Evolutionary conservation across 371 early-diverging fungal genomes (phyloP), one percentile per base, ranked within the genome.

Genomic region (Syncephalastrum racemosum): DNA sequence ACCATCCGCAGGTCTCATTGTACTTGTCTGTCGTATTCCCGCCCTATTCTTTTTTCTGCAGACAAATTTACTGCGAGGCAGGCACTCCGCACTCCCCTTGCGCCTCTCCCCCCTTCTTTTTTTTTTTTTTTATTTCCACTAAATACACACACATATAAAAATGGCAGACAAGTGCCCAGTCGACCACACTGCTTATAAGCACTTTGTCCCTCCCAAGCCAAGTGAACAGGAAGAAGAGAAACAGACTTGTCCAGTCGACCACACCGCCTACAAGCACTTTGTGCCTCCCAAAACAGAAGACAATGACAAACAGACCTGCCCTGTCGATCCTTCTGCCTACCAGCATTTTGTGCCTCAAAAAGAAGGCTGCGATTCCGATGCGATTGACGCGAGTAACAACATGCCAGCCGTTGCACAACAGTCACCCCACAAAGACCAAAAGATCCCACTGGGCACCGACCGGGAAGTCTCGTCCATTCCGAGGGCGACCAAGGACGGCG

Each of bases 391-490:
- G 0, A 76, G 76, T 23, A 91, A 91, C 65, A 81, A 87, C 54
- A 91, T 94, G 90, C 92, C 92, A 1, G 58, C 72, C 23, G 51
- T 71, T n/a, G 85, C 88, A 1, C 76, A 84, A 56, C 88, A 91
- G 64, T 48, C 52, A 48, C 81, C 83, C 12, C 66, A 78, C 15
- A 65, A 75, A 0, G 86, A 75, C 19, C 92, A 92, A 68, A 66
- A 59, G 46, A 55, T 44, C 12, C 66, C 63, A 1, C 73, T 94
- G 49, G 64, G 81, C 15, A 75, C 71, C 3, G 82, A 86, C 1
- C 81, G 93, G 20, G 89, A 87, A 36, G 62, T 70, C 12, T 88
- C 89, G 4, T 75, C 83, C 7, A 94, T 94, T 65, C 94, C 94
- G 19, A 74, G 81, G n/a, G 65, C 76, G 20, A 31, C 36, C 36